Evolutionary conservation across 768 basidiomycete species (phyloP), one percentile per base, ranked within the genome.

Genomic region (Agaricus blazei): DNA sequence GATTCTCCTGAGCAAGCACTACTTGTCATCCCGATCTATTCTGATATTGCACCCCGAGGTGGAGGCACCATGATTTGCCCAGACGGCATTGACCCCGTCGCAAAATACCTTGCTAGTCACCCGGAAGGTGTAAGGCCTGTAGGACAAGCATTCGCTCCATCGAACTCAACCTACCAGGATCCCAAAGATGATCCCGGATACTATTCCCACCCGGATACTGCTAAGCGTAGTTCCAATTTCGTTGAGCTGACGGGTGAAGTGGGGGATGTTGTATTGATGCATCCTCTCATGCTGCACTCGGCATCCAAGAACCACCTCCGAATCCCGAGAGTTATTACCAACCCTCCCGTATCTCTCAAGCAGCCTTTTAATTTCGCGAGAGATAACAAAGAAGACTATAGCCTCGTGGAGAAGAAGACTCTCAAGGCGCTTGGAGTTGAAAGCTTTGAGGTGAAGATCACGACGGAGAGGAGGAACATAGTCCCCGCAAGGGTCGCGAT

Each of bases 1-100:
- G 84, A 85, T 63, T 85, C 83, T 23, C 82, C 80, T 3, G 83
- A 85, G 64, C 84, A 85, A 67, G 84, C 76, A 4, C 69, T 85
- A 29, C 74, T 84, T 51, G 81, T 83, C 23, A 83, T 84, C 52
- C 83, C 83, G 2, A 71, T 85, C 47, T 85, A 77, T 64, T 76
- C 80, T 28, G 76, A 83, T 51, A 83, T 87, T 65, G 59, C 66
- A 42, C 75, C 76, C 6, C 64, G 71, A 19, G 83, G 81, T 11
- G 85, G 84, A 28, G 83, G 76, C 1, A 85, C 84, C 1, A 78
- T 76, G 70, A 83, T 85, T 59, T 77, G 73, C 19, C 80, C 83
- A 1, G 80, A 84, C 48, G 81, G 82, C 1, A 72, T 85, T 46
- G 66, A 72, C 24, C 57, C 72, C 54, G 72, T 81, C 56, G 80